A percentile compares a stretch with the other conserved stretches of the same genome.
These are phyloP conservation scores for Zymoseptoria passerinii DNA, from an alignment of 2,329 filamentous ascomycete species.

Conservation along the genomic window DNA sequence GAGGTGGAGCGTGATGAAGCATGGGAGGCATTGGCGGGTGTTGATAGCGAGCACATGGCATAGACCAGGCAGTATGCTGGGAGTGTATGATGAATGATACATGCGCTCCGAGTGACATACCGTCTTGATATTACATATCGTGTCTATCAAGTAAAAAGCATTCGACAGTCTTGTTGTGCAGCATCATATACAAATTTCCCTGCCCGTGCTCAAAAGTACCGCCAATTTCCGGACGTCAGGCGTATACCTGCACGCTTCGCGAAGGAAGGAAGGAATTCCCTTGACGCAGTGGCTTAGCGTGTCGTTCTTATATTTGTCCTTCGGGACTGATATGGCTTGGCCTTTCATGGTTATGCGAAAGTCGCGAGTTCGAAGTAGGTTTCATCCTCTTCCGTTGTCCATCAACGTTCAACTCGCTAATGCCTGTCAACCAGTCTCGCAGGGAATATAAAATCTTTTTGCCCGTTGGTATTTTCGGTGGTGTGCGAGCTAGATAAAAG, in stretches of 20 bases:
- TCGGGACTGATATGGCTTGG: slow-evolving; percentile 14
- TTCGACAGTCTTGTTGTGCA: not conserved
- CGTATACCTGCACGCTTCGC: not conserved
- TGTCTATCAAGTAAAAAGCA: not conserved
- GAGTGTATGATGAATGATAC: not conserved
- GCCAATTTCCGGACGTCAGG: slow-evolving; percentile 2
- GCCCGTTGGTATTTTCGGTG: not conserved
- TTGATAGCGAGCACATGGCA: not conserved
- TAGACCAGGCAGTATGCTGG: not conserved
- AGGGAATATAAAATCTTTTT: slow-evolving; percentile 7
- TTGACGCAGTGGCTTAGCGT: slow-evolving; percentile 26
- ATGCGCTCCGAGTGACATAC: not conserved
- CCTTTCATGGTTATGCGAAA: slow-evolving; percentile 19
- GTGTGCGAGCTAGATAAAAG: not conserved
- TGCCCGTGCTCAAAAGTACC: slow-evolving; percentile 1
- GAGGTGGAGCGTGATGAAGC: not conserved
- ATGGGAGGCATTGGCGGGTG: not conserved
- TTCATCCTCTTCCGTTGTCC: not conserved
- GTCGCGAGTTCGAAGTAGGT: slow-evolving; percentile 23
- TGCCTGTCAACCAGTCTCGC: slow-evolving; percentile 8
- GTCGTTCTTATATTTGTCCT: slow-evolving; percentile 24
- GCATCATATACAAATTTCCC: not conserved
- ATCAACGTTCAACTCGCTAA: not conserved
- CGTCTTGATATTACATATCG: not conserved
- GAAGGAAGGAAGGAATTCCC: slow-evolving; percentile 7